Base-by-base conservation (phyloP, 192 early-diverging fungal genomes). In the Rhizophagus clarus region DNA sequence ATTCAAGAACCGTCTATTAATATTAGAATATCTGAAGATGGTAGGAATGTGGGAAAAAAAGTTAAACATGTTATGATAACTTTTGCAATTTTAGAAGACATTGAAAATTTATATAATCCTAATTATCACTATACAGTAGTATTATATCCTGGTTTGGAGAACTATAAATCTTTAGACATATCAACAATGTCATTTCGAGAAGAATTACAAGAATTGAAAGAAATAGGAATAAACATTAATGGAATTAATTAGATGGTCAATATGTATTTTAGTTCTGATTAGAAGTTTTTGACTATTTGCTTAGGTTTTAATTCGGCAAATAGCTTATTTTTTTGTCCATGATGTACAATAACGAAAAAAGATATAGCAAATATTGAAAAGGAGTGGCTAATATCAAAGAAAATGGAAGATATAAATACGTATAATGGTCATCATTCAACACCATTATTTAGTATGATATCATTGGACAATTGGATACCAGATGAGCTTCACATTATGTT, bases 1-100 rank as follows among this genome's bases (percentile, higher is more conserved):
- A 4, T 17, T 69, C 34, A 69, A 69, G 12, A 69, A 3, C 31
- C 12, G 20, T 17, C 15, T 69, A 34, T 69, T 34, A 31, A 7
- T 0, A 40, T 69, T 5, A 4, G 31, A 69, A 29, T 69, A 5
- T 69, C 34, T 37, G 67, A 34, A 34, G 67, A 69, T 69, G 15
- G 67, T 6, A 29, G 31, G 8, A 69, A 69, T 34, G 67, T 69
- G 4, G 64, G 31, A 40, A 22, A 32, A 69, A 69, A 69, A 69
- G 20, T 69, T 5, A 69, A 69, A 40, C 67, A 69, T 69, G 34
- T 69, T 4, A 69, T 69, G 67, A 34, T 69, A 0, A 69, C 32
- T 12, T 69, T 69, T 69, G 17, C 67, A 20, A 31, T 69, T 42
- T 40, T 69, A 40, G 32, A 69, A 12, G 32, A 69, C 40, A 34